These are phyloP conservation scores for Colletotrichum salicis DNA, from an alignment of 2,329 filamentous ascomycete species.

Conservation along the genomic window DNA sequence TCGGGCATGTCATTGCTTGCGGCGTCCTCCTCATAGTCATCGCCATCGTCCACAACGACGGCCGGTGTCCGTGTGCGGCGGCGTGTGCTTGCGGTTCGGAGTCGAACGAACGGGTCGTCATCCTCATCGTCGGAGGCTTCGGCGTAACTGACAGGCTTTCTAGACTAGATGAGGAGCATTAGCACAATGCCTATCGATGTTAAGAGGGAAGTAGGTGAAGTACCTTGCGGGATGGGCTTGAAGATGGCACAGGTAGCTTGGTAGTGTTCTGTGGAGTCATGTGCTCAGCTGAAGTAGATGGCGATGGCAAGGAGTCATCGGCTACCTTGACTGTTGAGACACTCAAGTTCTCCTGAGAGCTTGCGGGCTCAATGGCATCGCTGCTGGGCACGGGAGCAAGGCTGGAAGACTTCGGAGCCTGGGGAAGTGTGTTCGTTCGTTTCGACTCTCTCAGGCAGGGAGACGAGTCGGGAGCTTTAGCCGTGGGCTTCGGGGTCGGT, in stretches of 20 bases:
- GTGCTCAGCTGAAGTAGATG: slow-evolving; percentile 54
- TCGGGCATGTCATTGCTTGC: slow-evolving; percentile 69
- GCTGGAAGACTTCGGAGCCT: slow-evolving; percentile 52
- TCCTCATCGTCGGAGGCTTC: slow-evolving; percentile 87
- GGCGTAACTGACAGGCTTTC: slow-evolving; percentile 78
- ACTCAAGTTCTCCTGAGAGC: slow-evolving; percentile 73
- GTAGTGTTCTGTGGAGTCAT: slow-evolving; percentile 53
- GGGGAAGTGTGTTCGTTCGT: slow-evolving; percentile 56
- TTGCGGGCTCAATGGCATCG: slow-evolving; percentile 74
- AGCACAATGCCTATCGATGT: neutral
- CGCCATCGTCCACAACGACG: slow-evolving; percentile 71
- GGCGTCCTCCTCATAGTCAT: slow-evolving; percentile 78
- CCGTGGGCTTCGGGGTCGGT: slow-evolving; percentile 45
- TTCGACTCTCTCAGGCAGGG: slow-evolving; percentile 54
- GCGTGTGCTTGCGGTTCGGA: slow-evolving; percentile 51
- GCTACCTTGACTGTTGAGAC: slow-evolving; percentile 60
- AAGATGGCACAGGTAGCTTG: slow-evolving; percentile 59
- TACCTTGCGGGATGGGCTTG: slow-evolving; percentile 85
- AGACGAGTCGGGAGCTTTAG: slow-evolving; percentile 46
- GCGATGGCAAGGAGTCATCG: slow-evolving; percentile 59
- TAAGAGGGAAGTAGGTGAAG: neutral
- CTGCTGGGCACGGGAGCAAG: slow-evolving; percentile 85
- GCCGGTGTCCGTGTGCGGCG: slow-evolving; percentile 62
- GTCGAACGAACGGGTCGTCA: slow-evolving; percentile 73
- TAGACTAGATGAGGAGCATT: slow-evolving; percentile 49